These are phyloP conservation scores for Aureobasidium sp. DNA, from an alignment of 2,329 filamentous ascomycete species.

Conservation along the genomic window DNA sequence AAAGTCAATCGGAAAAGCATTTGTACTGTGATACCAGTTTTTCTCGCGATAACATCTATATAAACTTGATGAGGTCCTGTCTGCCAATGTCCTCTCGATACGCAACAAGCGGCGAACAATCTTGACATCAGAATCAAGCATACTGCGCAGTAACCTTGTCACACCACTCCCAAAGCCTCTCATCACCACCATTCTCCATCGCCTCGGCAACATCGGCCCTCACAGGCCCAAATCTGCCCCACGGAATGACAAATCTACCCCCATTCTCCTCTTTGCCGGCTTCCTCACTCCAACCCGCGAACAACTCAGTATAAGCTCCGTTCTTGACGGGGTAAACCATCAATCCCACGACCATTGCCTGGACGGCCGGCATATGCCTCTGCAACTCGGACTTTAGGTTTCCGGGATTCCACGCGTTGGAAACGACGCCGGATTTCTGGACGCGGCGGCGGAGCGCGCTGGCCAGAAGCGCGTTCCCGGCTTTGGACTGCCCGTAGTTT, in stretches of 20 bases:
- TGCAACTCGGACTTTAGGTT: conserved; percentile 28
- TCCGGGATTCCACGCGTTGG: conserved; percentile 27
- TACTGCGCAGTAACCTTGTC: conserved; percentile 30
- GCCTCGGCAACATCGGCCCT: conserved; percentile 24
- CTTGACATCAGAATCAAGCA: neutral
- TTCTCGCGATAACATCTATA: no score
- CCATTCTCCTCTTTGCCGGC: conserved; percentile 23
- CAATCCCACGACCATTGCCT: conserved; percentile 17
- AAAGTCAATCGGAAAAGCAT: no score
- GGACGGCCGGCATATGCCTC: conserved; percentile 21
- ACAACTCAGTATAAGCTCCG: conserved; percentile 31
- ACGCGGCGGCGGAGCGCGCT: conserved; percentile 16
- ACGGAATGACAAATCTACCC: conserved; percentile 25
- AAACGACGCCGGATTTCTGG: conserved; percentile 23
- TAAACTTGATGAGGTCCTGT: no score
- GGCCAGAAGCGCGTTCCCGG: conserved; percentile 25
- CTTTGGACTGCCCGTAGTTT: conserved; percentile 27
- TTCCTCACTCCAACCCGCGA: conserved; percentile 25
- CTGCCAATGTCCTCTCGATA: no score
- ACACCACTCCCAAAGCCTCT: conserved; percentile 37
- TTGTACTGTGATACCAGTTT: no score
- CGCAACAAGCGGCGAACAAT: no score
- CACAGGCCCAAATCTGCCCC: conserved; percentile 24
- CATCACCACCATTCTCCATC: conserved; percentile 18
- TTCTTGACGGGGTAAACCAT: conserved; percentile 22